Percentiles rank a stretch among this genome's conserved stretches.
Conservation (phyloP, 2,329 filamentous ascomycete genomes). For the Colletotrichum godetiae region DNA sequence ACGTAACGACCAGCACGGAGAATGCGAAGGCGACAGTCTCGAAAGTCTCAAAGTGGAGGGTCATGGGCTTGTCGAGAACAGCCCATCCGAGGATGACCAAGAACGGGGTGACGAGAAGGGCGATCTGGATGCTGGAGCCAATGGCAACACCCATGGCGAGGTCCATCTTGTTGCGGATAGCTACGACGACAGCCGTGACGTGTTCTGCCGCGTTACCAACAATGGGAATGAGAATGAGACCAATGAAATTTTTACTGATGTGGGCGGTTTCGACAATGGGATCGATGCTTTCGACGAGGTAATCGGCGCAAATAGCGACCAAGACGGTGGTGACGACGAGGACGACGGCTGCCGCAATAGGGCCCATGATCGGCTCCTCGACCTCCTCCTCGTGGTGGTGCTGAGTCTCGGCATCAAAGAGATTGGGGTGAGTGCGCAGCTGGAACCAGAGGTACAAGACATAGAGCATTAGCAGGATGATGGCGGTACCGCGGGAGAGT, state of each 20-base stretch:
- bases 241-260: slow-evolving; percentile 85
- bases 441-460: slow-evolving; percentile 83
- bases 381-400: slow-evolving; percentile 45
- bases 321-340: slow-evolving; percentile 77
- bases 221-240: slow-evolving; percentile 82
- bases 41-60: slow-evolving; percentile 83
- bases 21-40: slow-evolving; percentile 83
- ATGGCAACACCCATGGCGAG: slow-evolving; percentile 82
- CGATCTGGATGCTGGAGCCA: slow-evolving; percentile 85
- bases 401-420: slow-evolving; percentile 71
- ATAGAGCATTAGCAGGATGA: slow-evolving; percentile 81
- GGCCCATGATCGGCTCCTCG: slow-evolving; percentile 66
- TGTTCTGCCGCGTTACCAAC: slow-evolving; percentile 86
- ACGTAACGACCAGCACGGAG: slow-evolving; percentile 80
- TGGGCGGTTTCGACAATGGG: slow-evolving; percentile 74
- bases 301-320: slow-evolving; percentile 81
- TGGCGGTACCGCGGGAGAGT: slow-evolving; percentile 79
- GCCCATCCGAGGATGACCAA: slow-evolving; percentile 85
- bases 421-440: slow-evolving; percentile 76
- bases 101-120: slow-evolving; percentile 82
- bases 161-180: slow-evolving; percentile 81
- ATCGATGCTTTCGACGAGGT: slow-evolving; percentile 81
- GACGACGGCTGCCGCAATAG: slow-evolving; percentile 72
- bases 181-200: slow-evolving; percentile 83
- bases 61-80: slow-evolving; percentile 77